These are phyloP conservation scores for Trichoderma gracile DNA, from an alignment of 2,329 filamentous ascomycete genomes.

Conservation along the genomic window DNA sequence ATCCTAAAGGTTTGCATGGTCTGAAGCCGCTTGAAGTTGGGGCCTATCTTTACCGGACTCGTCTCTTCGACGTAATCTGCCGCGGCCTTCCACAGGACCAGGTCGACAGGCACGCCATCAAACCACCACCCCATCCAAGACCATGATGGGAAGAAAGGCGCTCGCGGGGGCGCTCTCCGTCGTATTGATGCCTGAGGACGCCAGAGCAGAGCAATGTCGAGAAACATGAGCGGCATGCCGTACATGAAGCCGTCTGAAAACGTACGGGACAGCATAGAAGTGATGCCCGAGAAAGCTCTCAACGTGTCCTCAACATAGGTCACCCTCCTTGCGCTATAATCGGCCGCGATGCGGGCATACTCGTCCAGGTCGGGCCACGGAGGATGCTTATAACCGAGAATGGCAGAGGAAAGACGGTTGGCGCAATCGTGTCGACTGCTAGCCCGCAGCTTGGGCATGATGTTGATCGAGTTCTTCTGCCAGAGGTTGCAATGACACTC, in stretches of 20 bases:
- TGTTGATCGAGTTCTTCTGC: slow-evolving; percentile 39
- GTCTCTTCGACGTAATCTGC: slow-evolving; percentile 47
- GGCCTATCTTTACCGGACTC: slow-evolving; percentile 36
- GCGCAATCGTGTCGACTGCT: slow-evolving; percentile 38
- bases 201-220: slow-evolving; percentile 49
- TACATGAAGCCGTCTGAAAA: slow-evolving; percentile 48
- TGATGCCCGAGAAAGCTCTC: slow-evolving; percentile 47
- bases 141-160: slow-evolving; percentile 47
- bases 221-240: slow-evolving; percentile 50
- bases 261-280: slow-evolving; percentile 43
- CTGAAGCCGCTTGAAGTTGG: slow-evolving; percentile 40
- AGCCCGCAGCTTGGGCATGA: slow-evolving; percentile 38
- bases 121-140: slow-evolving; percentile 53
- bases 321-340: slow-evolving; percentile 45
- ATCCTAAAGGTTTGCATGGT: slow-evolving; percentile 43
- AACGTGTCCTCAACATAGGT: slow-evolving; percentile 46
- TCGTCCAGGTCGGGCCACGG: slow-evolving; percentile 51
- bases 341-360: slow-evolving; percentile 46
- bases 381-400: slow-evolving; percentile 43
- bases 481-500: slow-evolving; percentile 49
- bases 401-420: slow-evolving; percentile 37
- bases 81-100: slow-evolving; percentile 46
- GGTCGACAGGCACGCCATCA: slow-evolving; percentile 46
- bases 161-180: slow-evolving; percentile 40
- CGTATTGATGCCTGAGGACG: slow-evolving; percentile 47